Evolutionary conservation across 2,329 filamentous ascomycete species (phyloP), one percentile per base, ranked within the genome.

Genomic region (Chaetothyriales sp.): DNA sequence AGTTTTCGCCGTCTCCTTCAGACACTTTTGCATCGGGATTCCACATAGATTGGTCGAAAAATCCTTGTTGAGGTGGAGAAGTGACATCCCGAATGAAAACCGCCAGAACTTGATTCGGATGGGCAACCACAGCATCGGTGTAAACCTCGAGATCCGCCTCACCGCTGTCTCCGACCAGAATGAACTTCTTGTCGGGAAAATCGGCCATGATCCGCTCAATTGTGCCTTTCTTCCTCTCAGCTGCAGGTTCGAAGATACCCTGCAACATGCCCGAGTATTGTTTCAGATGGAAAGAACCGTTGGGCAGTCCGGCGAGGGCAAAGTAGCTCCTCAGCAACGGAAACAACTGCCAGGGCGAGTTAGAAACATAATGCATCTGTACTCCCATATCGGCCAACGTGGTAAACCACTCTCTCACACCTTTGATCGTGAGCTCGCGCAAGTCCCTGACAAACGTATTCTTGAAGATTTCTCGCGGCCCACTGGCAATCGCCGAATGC

Each of bases 61-160:
- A 96, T 0, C 78, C 79, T 10, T 79, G 73, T 46, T 72, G 73
- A 39, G 84, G 77, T 0, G 83, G 77, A 0, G 87, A 95, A 0
- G 92, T 98, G 19, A 98, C 86, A 66, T 98, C 92, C 50, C 93
- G 79, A 57, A 98, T 96, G 66, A 96, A 96, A 5, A 98, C 79
- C 0, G 81, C 92, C 26, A 88, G 71, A 1, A 98, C 81, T 25
- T 86, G 79, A 0, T 85, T 84, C 0, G 89, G 90, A 59, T 96
- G 83, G 2, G 85, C 80, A 32, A 90, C 63, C 0, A 84, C 89
- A n/a, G 95, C 77, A 56, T 98, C 92, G 0, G 89, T 95, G 62
- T 98, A 98, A 0, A 96, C 88, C 65, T 98, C 93, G 2, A 98
- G 73, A 67, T 98, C 93, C 6, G 90, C 92, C 67, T 98, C 92